These are phyloP conservation scores for Neurospora sp. DNA, from an alignment of 495 filamentous ascomycete genomes.

Conservation along the genomic window DNA sequence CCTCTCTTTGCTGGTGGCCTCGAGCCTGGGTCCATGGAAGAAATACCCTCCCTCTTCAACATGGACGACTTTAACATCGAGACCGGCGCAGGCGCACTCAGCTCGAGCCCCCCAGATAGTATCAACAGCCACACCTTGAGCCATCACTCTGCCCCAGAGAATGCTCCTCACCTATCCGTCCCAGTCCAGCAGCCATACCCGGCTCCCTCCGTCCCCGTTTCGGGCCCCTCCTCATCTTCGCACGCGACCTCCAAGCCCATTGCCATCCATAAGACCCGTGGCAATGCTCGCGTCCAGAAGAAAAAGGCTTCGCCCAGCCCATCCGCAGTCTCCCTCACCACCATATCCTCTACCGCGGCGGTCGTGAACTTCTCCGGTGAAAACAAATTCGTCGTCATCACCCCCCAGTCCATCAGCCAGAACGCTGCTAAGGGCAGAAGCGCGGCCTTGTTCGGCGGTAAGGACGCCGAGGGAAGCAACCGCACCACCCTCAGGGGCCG, in stretches of 20 bases:
- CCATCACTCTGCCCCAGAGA: background rate
- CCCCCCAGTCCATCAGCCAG: slow-evolving; percentile 33
- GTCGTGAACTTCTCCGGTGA: background rate
- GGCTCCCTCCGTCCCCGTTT: background rate
- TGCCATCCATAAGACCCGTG: background rate
- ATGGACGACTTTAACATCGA: background rate
- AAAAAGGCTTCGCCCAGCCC: slow-evolving; percentile 17
- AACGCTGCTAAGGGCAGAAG: slow-evolving; percentile 32
- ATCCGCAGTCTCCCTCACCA: background rate
- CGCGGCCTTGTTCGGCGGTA: background rate
- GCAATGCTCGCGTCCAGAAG: slow-evolving; percentile 21
- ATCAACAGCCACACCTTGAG: background rate
- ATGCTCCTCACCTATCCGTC: background rate
- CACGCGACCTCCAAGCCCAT: background rate
- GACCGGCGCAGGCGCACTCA: background rate
- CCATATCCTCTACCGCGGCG: background rate
- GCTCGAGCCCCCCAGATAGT: background rate
- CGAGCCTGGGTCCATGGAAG: background rate
- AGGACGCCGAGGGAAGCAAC: background rate
- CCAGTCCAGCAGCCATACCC: background rate
- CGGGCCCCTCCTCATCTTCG: background rate
- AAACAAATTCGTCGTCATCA: slow-evolving; percentile 39
- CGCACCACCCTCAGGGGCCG: slow-evolving; percentile 35
- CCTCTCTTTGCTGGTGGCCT: background rate
- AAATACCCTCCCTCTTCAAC: background rate